Conservation (phyloP, 192 early-diverging fungal species). For the Endogone sp. region DNA sequence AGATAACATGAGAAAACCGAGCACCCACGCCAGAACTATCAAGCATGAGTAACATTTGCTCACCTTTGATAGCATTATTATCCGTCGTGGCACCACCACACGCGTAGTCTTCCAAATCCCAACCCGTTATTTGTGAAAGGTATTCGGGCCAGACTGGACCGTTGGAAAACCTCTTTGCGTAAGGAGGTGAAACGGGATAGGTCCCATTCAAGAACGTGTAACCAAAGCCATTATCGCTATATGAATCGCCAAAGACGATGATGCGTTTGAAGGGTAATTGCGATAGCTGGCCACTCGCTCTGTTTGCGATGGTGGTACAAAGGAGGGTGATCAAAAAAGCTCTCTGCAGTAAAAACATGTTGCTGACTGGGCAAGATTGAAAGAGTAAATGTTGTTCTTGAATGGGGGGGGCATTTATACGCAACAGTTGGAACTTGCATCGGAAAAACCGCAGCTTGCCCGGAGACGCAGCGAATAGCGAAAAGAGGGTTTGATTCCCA, state of each 20-base stretch:
- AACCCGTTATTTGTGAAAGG: constrained; percentile 15
- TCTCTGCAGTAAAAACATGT: too few relatives aligned
- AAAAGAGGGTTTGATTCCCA: too few relatives aligned
- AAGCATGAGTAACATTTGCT: not conserved
- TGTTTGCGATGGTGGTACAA: not conserved
- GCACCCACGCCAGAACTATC: not conserved
- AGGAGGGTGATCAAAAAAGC: too few relatives aligned
- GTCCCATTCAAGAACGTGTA: constrained; percentile 18
- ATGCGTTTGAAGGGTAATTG: constrained; percentile 27
- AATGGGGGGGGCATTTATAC: too few relatives aligned
- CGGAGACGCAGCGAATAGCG: too few relatives aligned
- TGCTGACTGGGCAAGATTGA: too few relatives aligned
- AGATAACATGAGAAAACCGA: too few relatives aligned
- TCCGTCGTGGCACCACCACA: constrained; percentile 39
- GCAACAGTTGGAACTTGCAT: too few relatives aligned
- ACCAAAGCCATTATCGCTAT: constrained; percentile 43
- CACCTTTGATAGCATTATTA: constrained; percentile 16
- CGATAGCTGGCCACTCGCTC: not conserved
- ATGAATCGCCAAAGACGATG: constrained; percentile 54
- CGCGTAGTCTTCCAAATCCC: constrained; percentile 30
- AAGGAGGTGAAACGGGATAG: constrained; percentile 16
- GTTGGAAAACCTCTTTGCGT: constrained; percentile 42
- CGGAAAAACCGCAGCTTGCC: too few relatives aligned
- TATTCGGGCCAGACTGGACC: constrained; percentile 43
- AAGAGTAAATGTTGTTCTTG: too few relatives aligned